Conservation (phyloP, 192 early-diverging fungal species). For the Backusella circina region DNA sequence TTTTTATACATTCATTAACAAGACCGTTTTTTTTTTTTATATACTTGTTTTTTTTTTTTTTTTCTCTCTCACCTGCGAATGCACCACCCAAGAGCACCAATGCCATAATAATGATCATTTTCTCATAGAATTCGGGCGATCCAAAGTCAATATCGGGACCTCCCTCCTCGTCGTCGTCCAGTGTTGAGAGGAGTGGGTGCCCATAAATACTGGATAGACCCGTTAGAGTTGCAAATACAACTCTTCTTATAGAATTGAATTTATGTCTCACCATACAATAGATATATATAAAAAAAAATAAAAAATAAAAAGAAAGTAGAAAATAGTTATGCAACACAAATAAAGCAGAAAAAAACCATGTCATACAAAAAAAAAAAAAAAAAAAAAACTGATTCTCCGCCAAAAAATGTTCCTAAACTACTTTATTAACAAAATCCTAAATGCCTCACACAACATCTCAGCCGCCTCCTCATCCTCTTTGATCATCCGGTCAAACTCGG, state of each 20-base stretch:
- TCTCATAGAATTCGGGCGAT: constrained; percentile 5
- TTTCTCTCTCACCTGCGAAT: constrained; percentile 57
- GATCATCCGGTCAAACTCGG: neutral
- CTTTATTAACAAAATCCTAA: neutral
- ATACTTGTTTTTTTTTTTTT: neutral
- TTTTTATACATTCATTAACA: too few species aligned
- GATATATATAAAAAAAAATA: neutral
- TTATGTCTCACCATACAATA: neutral
- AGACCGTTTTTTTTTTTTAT: too few species aligned
- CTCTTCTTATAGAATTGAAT: neutral
- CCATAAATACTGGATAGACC: constrained; percentile 6
- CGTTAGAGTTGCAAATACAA: neutral
- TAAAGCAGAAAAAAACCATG: neutral
- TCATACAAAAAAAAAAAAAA: too few species aligned
- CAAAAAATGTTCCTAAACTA: neutral
- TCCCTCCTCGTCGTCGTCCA: neutral
- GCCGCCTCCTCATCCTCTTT: neutral
- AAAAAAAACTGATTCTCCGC: neutral
- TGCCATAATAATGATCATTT: constrained; percentile 11
- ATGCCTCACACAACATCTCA: neutral
- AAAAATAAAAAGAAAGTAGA: neutral
- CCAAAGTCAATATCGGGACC: neutral
- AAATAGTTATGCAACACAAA: neutral
- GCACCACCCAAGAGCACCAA: constrained; percentile 76
- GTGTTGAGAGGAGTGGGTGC: neutral